Evolutionary conservation across 2,329 filamentous ascomycete genomes (phyloP).

Genomic region (Clathrospora elynae): DNA sequence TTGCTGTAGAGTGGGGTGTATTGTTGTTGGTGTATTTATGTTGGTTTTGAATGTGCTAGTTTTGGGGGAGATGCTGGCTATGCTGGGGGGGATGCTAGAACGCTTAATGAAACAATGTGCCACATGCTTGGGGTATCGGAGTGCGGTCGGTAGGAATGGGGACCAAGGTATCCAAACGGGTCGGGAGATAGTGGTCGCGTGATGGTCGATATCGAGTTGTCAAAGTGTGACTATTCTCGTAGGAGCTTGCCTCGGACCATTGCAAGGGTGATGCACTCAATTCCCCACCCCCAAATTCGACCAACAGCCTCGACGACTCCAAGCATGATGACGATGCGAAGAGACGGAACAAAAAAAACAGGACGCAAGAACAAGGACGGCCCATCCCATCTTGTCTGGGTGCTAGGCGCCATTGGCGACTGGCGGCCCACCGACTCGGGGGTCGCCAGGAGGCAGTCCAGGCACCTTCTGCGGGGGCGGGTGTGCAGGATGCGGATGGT

Average conservation of each 20-base stretch:
- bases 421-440: conserved; percentile 27
- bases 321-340: conserved; percentile 35
- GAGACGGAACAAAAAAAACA: conserved; percentile 35
- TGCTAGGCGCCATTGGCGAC: conserved; percentile 42
- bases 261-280: too few species aligned
- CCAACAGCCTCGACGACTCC: conserved; percentile 13
- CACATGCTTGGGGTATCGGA: background rate
- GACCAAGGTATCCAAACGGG: too few species aligned
- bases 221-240: too few species aligned
- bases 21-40: background rate
- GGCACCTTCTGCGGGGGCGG: conserved; percentile 29
- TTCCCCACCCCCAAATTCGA: conserved; percentile 10
- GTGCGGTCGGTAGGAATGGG: background rate
- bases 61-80: conserved; percentile 12
- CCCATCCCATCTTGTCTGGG: conserved; percentile 48
- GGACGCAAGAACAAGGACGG: conserved; percentile 47
- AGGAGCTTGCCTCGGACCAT: too few species aligned
- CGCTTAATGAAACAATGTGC: background rate
- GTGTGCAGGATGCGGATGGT: conserved; percentile 37
- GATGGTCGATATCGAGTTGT: too few species aligned
- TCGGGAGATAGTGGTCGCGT: too few species aligned
- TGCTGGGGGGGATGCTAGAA: conserved; percentile 13
- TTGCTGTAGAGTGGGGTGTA: conserved; percentile 15
- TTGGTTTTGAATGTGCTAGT: conserved; percentile 10
- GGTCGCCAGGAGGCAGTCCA: conserved; percentile 32